A percentile compares a stretch with the other conserved stretches of the same genome.
Conservation (phyloP, 148 eudicot genomes). For the Silene conica region DNA sequence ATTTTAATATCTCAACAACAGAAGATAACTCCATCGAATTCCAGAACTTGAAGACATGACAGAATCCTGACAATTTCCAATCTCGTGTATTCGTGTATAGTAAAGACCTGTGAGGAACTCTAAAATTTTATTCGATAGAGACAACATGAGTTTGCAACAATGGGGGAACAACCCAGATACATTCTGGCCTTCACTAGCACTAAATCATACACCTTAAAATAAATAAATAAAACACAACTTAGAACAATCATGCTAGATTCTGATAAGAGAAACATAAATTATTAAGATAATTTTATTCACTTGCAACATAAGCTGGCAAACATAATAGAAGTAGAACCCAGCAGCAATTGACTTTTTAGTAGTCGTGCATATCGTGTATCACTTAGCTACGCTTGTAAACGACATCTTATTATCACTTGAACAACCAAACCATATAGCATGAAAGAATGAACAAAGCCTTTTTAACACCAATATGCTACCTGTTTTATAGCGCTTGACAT, state of each 20-base stretch:
- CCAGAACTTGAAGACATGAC: constrained; percentile 6
- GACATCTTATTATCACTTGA: not conserved
- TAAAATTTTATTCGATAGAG: not conserved
- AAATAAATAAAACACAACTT: not conserved
- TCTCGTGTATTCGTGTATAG: too few relatives aligned
- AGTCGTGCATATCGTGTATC: not conserved
- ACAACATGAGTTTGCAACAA: not conserved
- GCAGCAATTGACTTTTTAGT: not conserved
- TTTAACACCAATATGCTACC: constrained; percentile 34
- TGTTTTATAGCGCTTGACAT: constrained; percentile 86
- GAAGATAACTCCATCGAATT: too few relatives aligned
- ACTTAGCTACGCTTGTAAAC: too few relatives aligned
- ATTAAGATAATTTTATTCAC: not conserved
- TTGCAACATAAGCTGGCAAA: too few relatives aligned
- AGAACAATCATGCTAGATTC: not conserved
- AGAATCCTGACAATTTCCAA: not conserved
- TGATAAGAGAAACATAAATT: not conserved
- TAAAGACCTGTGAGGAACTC: too few relatives aligned
- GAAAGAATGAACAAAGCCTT: not conserved
- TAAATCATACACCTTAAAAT: not conserved
- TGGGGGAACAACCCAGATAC: not conserved
- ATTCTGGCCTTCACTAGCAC: not conserved
- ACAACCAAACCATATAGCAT: not conserved
- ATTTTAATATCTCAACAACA: too few relatives aligned
- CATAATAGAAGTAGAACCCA: too few relatives aligned